Conservation (phyloP, 1,139 yeast genomes). For the Sugiyamaella grinbergsii region DNA sequence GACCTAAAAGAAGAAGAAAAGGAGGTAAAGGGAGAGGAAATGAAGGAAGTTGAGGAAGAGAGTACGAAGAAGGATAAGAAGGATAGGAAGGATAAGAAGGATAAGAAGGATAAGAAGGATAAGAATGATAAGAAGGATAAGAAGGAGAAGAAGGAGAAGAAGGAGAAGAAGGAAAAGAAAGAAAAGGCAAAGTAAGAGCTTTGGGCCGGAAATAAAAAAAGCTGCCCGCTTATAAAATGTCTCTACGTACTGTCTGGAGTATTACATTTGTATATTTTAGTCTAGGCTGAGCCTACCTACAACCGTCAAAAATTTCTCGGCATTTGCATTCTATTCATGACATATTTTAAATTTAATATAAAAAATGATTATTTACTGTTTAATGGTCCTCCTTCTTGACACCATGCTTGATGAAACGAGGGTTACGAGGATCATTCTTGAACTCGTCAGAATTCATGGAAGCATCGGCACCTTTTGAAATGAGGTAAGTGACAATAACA, state of each 20-base stretch:
- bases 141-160: slow-evolving; percentile 26
- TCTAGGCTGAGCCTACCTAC: too few species aligned
- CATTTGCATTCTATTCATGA: too few species aligned
- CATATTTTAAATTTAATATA: too few species aligned
- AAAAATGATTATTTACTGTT: slow-evolving; percentile 6
- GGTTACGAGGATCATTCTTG: slow-evolving; percentile 79
- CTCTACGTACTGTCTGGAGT: too few species aligned
- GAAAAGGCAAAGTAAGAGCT: slow-evolving; percentile 11
- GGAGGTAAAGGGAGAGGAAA: slow-evolving; percentile 35
- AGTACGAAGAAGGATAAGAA: slow-evolving; percentile 18
- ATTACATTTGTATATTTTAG: too few species aligned
- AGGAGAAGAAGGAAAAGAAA: slow-evolving; percentile 21
- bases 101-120: too few species aligned
- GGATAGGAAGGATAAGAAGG: too few species aligned
- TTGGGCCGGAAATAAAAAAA: neutral
- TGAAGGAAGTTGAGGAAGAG: slow-evolving; percentile 19
- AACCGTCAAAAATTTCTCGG: too few species aligned
- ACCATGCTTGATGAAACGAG: slow-evolving; percentile 63
- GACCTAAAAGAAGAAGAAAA: slow-evolving; percentile 41
- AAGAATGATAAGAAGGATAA: slow-evolving; percentile 22
- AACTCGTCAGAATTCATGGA: slow-evolving; percentile 59
- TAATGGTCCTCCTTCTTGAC: slow-evolving; percentile 50
- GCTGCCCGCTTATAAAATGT: slow-evolving; percentile 1
- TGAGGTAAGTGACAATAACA: slow-evolving; percentile 56
- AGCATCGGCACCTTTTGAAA: slow-evolving; percentile 59